A percentile compares a stretch with the other conserved stretches of the same genome.
These are phyloP conservation scores for Pythium oligandrum DNA, from an alignment of 352 stramenopile species.

Conservation along the genomic window DNA sequence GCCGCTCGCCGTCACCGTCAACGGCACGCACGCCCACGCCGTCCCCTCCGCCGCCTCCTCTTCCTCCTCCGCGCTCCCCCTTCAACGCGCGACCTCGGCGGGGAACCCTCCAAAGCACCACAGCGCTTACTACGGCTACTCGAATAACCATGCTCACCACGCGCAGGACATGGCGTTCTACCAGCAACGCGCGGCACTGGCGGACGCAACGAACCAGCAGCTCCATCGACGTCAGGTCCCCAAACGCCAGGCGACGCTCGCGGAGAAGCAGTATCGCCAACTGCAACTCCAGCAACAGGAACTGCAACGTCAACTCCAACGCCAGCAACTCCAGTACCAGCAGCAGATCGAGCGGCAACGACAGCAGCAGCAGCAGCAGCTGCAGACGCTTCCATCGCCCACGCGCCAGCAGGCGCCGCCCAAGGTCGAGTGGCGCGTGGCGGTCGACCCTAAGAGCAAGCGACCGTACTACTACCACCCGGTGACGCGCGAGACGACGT, in stretches of 20 bases:
- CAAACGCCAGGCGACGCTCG: background rate
- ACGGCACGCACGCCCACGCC: too few species aligned
- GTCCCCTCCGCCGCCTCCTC: too few species aligned
- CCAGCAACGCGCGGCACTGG: background rate
- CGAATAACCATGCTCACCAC: background rate
- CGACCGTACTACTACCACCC: conserved; percentile 97
- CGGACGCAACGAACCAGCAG: background rate
- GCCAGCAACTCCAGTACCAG: background rate
- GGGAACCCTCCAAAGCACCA: too few species aligned
- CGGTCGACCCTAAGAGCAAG: conserved; percentile 78
- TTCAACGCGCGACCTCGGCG: too few species aligned
- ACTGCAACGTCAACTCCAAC: conserved; percentile 11
- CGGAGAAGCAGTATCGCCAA: background rate
- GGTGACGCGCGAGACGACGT: conserved; percentile 94
- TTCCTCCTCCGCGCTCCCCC: too few species aligned
- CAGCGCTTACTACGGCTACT: too few species aligned
- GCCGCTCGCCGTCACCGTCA: too few species aligned
- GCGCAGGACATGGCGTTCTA: background rate
- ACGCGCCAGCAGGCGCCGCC: background rate
- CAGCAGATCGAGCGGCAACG: conserved; percentile 4
- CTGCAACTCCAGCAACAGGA: conserved; percentile 3
- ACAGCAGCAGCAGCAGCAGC: conserved; percentile 10
- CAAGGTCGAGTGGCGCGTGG: conserved; percentile 65
- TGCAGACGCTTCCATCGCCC: background rate
- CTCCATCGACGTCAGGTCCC: background rate